Conservation (phyloP, 208 protist genomes). For the Acanthamoeba quina region DNA sequence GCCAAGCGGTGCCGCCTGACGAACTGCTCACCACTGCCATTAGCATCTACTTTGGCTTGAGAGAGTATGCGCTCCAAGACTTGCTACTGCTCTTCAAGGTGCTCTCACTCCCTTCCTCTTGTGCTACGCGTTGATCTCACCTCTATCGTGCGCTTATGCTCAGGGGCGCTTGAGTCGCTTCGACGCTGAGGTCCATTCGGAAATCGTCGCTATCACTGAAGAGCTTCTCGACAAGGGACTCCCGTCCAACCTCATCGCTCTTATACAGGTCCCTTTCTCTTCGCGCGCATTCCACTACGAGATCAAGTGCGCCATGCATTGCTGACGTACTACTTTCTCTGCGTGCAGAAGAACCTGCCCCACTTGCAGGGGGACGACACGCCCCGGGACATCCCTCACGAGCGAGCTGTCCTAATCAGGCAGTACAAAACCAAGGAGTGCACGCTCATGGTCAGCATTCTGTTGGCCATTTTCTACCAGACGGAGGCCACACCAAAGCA, state of each 20-base stretch:
- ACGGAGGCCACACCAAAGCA: neutral
- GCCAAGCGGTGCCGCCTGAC: neutral
- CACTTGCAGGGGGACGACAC: neutral
- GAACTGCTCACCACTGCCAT: neutral
- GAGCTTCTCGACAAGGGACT: constrained; percentile 1
- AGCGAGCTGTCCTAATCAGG: neutral
- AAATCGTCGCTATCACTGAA: neutral
- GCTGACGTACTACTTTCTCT: neutral
- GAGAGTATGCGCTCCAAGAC: neutral
- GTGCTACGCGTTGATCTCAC: neutral
- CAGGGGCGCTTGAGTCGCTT: neutral
- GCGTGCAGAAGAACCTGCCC: neutral
- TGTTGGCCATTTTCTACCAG: constrained; percentile 48
- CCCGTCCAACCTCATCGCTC: constrained; percentile 6
- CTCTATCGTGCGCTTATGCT: neutral
- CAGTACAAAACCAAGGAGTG: constrained; percentile 9
- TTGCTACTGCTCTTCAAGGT: constrained; percentile 12
- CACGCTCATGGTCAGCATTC: neutral
- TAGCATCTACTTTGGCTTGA: neutral
- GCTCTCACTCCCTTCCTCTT: neutral
- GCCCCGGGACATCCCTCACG: constrained; percentile 7
- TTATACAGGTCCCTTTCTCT: neutral
- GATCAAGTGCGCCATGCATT: neutral
- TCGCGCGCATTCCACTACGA: neutral
- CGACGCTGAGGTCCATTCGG: constrained; percentile 15